Conservation (phyloP, 208 protist species). For the Entamoeba histolytica region DNA sequence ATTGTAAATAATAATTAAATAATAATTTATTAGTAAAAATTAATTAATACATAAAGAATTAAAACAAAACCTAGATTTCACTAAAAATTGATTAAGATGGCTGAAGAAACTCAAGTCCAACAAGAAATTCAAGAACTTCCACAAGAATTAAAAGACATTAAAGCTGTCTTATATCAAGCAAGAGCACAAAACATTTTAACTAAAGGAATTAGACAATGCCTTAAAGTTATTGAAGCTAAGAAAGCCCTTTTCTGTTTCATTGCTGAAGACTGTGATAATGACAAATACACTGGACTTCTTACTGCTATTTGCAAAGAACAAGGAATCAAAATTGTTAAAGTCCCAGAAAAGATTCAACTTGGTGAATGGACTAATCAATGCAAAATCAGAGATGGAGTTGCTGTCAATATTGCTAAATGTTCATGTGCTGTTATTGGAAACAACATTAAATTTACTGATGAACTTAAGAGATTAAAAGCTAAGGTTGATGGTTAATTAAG, state of each 20-base stretch:
- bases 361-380: background rate
- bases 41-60: too few relatives aligned
- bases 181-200: background rate
- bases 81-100: background rate
- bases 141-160: background rate
- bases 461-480: background rate
- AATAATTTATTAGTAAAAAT: too few relatives aligned
- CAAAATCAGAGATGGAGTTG: background rate
- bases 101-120: background rate
- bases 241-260: background rate
- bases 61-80: too few relatives aligned
- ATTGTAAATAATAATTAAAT: too few relatives aligned
- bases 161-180: background rate
- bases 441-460: background rate
- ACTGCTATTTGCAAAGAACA: background rate
- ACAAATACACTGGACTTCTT: background rate
- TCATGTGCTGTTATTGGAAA: background rate
- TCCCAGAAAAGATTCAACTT: background rate
- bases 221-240: background rate
- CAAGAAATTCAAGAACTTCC: background rate
- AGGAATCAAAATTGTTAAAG: background rate
- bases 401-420: background rate
- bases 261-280: background rate
- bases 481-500: background rate
- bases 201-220: background rate